Base-by-base conservation (phyloP, 2,329 filamentous ascomycete genomes). In the Ophiostoma novo-ulmi region DNA sequence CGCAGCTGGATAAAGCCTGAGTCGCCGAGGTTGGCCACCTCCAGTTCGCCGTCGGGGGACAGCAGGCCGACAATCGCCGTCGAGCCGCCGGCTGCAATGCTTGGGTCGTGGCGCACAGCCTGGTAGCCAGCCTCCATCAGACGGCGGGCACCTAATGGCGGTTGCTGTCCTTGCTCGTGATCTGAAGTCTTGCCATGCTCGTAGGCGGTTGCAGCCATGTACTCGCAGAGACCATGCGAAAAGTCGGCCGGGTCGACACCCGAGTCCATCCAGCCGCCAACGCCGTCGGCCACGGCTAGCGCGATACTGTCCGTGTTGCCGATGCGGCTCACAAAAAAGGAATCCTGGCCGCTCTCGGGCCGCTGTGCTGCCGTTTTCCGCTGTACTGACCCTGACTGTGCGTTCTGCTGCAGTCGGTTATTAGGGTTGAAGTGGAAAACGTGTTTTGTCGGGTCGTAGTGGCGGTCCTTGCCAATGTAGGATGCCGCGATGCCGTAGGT, bases 201-300 rank as follows among this genome's bases (percentile, higher is more conserved):
- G 77, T 89, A 84, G 20, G 93, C 91, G 14, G 87, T 87, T 68
- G 88, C 84, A 2, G 93, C 92, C 93, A 98, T 98, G 80, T 97
- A 91, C 76, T 93, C 89, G 83, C 95, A 98, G 72, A 99, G 84
- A 58, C 91, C 92, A 78, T 98, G 94, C 3, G 94, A 95, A 80
- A 98, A 98, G 80, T 97, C 92, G 38, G 93, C 93, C 10, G 95
- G 94, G 77, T 99, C 94, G 69, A 99, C 90, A 64, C 93, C 93
- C 55, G 91, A 94, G 75, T 97, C 92, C 73, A 91, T 88, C 94
- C 95, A 99, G 48, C 95, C 95, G 67, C 95, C 95, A 0, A 99
- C 95, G 13, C 95, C 95, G 78, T 99, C 95, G 69, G 94, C 93
- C 35, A 99, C 87, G 22, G 93, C 95, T 75, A 99, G 90, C 0